Base-by-base conservation (phyloP, 2,329 filamentous ascomycete genomes). In the Hypoxylon sp. region DNA sequence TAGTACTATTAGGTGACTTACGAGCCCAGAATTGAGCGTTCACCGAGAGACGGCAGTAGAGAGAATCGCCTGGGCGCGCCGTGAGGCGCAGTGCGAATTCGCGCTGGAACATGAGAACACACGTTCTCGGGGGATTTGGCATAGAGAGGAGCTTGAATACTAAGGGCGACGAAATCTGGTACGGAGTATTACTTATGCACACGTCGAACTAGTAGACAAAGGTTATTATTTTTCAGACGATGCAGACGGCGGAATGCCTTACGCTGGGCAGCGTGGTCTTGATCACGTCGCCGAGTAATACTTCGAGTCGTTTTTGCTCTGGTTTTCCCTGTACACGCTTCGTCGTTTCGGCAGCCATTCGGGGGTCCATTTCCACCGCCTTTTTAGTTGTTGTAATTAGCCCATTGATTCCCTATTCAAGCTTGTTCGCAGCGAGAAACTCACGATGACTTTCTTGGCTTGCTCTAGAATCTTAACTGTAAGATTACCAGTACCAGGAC, bases 311-410 rank as follows among this genome's bases (percentile, higher is more conserved):
- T 79, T 93, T 94, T 78, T 93, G 91, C 73, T 91, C 87, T 0
- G 94, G 93, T 46, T 91, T 97, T 19, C 93, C 94, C 80, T 98
- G 94, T 7, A 98, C 94, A 75, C 95, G 91, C 82, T 97, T 97
- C 49, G 93, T 96, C 69, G 98, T 87, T 82, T 98, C 96, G 65
- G 95, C 95, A 11, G 93, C 94, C 96, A 98, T 98, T 76, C 96
- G 87, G 19, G 96, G 94, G 81, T 99, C 96, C 79, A 98, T 87
- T 83, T 99, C 96, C 55, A 98, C 93, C 3, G 93, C 92, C 71
- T 74, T 32, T 46, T 45, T 5, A 9, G 5, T 38, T n/a, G n/a
- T 21, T 21, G 10, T 14, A 13, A 94, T 92, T 51, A 85, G 82
- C 68, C 3, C 43, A 36, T 45, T 25, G 25, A n/a, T 25, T 7